These are phyloP conservation scores for Leucogyrophana mollusca DNA, from an alignment of 768 basidiomycete species.

Conservation along the genomic window DNA sequence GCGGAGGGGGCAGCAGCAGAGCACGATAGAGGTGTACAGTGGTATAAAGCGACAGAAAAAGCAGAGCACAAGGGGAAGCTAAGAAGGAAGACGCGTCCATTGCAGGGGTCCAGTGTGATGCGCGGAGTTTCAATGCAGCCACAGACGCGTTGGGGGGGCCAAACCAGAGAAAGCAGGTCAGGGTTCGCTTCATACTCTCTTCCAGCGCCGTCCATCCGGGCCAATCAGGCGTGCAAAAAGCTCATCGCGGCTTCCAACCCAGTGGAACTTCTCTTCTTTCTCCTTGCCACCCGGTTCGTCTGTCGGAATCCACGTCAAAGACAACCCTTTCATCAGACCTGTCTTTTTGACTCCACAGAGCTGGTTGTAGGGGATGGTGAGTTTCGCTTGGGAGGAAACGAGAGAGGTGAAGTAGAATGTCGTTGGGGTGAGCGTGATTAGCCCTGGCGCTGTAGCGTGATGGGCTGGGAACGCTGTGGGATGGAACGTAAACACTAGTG, in stretches of 20 bases:
- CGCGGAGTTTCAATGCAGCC: constrained; percentile 8
- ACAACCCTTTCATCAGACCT: constrained; percentile 51
- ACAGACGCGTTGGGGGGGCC: constrained; percentile 2
- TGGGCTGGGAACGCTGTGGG: constrained; percentile 60
- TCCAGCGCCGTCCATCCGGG: constrained; percentile 47
- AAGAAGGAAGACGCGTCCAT: no score
- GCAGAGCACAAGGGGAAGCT: no score
- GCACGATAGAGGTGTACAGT: no score
- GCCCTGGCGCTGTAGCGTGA: constrained; percentile 49
- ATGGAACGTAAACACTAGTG: neutral
- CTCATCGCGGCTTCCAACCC: constrained; percentile 64
- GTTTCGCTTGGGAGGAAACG: constrained; percentile 41
- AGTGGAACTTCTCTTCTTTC: constrained; percentile 54
- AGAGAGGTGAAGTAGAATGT: constrained; percentile 56
- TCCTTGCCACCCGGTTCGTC: constrained; percentile 30
- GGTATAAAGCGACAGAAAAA: no score
- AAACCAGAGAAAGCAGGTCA: neutral
- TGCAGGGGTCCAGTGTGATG: no score
- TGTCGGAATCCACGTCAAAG: constrained; percentile 41
- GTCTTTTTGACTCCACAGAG: constrained; percentile 59
- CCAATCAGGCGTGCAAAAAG: constrained; percentile 65
- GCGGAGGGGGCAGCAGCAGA: no score
- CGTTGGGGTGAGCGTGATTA: constrained; percentile 54
- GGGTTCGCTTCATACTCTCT: constrained; percentile 35
- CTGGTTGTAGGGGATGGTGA: constrained; percentile 43